Base-by-base conservation (phyloP, 2,329 filamentous ascomycete species). In the Talaromyces sp. region DNA sequence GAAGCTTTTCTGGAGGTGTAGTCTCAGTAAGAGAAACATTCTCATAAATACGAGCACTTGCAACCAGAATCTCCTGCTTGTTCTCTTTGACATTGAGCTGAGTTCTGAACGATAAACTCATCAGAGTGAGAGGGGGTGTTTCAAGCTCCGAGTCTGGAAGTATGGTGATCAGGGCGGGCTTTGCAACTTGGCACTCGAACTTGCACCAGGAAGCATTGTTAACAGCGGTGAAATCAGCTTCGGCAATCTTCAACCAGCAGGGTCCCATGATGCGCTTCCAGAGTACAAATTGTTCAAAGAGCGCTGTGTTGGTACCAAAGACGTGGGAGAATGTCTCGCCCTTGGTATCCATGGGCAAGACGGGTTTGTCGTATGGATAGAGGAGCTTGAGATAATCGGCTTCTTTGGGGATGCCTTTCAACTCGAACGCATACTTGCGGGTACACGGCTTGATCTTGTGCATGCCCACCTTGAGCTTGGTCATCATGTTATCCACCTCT, bases 231-330 rank as follows among this genome's bases (percentile, higher is more conserved):
- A 96, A 97, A 73, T 97, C 88, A 31, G 90, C 90, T 66, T 89
- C 88, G 65, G 92, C 84, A 59, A 99, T 95, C 71, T 89, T 93
- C 52, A 99, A 84, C 95, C 95, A 99, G 74, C 95, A 98, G 31
- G 95, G 95, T 1, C 95, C 95, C 93, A 97, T 99, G 68, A 99
- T 90, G 71, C 96, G 96, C 78, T 97, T 98, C 90, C 93, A 97
- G 5, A 99, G 82, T 21, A 99, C 95, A 71, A 99, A 99, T 68
- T 99, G 95, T 76, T 99, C 95, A 68, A 99, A 99, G 0, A 99
- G 82, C 1, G 91, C 87, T 0, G 95, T 99, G 73, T 95, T 96
- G 60, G 89, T 89, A 29, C 96, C 95, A 67, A 99, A 99, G 26
- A 96, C 88, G 65, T 91, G 90, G 1, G 93, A 97, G 71, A 93